Conservation (phyloP, 2,329 filamentous ascomycete species). For the Myriosclerotinia duriaeana region DNA sequence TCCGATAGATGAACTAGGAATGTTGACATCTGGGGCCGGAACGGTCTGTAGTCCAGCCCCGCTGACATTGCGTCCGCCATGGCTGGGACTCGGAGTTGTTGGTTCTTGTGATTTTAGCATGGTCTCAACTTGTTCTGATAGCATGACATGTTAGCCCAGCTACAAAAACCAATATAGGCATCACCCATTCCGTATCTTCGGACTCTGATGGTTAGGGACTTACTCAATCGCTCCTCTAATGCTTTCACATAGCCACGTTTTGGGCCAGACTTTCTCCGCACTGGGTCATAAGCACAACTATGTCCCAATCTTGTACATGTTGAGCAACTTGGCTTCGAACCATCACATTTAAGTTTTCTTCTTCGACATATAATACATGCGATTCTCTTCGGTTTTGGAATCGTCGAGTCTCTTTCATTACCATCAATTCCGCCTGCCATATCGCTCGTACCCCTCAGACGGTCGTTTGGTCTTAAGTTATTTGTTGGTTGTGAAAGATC, state of each 20-base stretch:
- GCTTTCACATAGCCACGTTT: slow-evolving; percentile 70
- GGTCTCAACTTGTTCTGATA: slow-evolving; percentile 84
- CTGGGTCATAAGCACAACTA: slow-evolving; percentile 67
- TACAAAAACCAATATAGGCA: slow-evolving; percentile 24
- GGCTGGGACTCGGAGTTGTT: slow-evolving; percentile 27
- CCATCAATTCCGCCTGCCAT: slow-evolving; percentile 45
- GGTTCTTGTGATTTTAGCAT: slow-evolving; percentile 78
- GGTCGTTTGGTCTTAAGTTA: slow-evolving; percentile 38
- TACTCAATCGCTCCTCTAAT: slow-evolving; percentile 86
- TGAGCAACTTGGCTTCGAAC: slow-evolving; percentile 62
- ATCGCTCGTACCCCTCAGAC: slow-evolving; percentile 36
- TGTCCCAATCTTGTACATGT: slow-evolving; percentile 65
- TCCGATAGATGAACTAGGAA: slow-evolving; percentile 51
- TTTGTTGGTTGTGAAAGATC: slow-evolving; percentile 48
- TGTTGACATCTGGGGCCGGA: slow-evolving; percentile 44
- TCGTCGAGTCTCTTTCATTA: slow-evolving; percentile 49
- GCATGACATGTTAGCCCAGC: slow-evolving; percentile 9
- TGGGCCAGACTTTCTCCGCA: slow-evolving; percentile 68
- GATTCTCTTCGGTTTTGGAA: slow-evolving; percentile 85
- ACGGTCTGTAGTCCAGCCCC: slow-evolving; percentile 30
- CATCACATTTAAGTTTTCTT: slow-evolving; percentile 77
- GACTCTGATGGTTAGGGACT: slow-evolving; percentile 45
- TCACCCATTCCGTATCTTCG: neutral
- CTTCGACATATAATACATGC: slow-evolving; percentile 93
- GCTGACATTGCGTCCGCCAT: slow-evolving; percentile 29